Evolutionary conservation across 1,284 basidiomycete genomes (phyloP).

Genomic region (Calocybe gambosa): DNA sequence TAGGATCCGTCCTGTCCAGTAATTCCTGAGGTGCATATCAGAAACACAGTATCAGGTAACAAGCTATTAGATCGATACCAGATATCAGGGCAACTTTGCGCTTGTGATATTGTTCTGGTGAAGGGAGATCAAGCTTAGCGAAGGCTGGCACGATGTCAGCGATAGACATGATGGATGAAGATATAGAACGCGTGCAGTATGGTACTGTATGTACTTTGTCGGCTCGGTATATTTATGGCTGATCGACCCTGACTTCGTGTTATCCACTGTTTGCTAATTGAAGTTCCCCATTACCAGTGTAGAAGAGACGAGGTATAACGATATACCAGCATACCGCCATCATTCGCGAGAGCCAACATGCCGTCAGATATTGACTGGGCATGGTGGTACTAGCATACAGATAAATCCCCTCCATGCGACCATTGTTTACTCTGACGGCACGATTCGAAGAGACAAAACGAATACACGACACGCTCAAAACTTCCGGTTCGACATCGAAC

Average conservation of each 20-base stretch:
- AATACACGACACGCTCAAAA: no score
- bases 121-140: conserved; percentile 50
- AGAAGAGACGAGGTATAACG: no score
- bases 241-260: not conserved
- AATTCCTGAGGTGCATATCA: conserved; percentile 74
- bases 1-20: conserved; percentile 92
- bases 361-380: no score
- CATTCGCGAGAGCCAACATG: no score
- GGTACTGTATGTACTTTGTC: not conserved
- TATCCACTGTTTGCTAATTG: not conserved
- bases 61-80: conserved; percentile 41
- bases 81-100: conserved; percentile 88
- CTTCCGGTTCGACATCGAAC: no score
- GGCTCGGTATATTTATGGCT: not conserved
- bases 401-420: no score
- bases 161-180: conserved; percentile 30
- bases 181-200: not conserved
- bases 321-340: no score
- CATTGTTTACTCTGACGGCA: no score
- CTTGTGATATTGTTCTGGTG: conserved; percentile 75
- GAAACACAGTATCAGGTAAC: not conserved
- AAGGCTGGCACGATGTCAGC: conserved; percentile 30
- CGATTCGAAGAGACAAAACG: no score
- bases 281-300: not conserved
- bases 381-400: no score